Base-by-base conservation (phyloP, 768 basidiomycete species). In the Goffeauzyma gilvescens region DNA sequence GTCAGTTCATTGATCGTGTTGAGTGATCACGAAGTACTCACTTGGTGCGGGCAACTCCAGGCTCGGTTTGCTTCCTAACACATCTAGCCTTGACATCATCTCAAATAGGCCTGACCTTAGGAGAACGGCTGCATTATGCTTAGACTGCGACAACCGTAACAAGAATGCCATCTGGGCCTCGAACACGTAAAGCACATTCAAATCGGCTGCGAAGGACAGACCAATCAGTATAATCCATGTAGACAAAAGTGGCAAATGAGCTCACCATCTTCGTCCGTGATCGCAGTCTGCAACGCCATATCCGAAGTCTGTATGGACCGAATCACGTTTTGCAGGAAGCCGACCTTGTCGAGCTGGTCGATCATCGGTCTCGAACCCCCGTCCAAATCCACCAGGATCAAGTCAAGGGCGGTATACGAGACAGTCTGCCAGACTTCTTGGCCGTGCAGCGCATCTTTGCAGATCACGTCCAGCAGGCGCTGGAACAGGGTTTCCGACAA, bases 391-490 rank as follows among this genome's bases (percentile, higher is more conserved):
- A 28, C 27, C 2, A 48, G 20, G 12, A 48, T 24, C 12, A 31
- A 21, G 30, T 48, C 40, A n/a, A 48, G 27, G 20, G 43, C 20
- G 15, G 34, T 48, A 37, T 48, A 48, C 5, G 41, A 42, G 6
- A 48, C 46, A 4, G 41, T 42, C 23, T 48, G 34, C 46, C 46
- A 48, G 15, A 42, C 36, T 13, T 36, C 46, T 28, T 27, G 38
- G 14, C 46, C 46, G 18, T 37, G 36, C 33, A 48, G 22, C 2
- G 46, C 46, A 31, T 48, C 46, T 28, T 41, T 22, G 28, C 46
- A 42, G 13, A 48, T 17, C 5, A 38, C 41, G 17, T 26, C 21
- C 4, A 48, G 28, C 27, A 48, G 18, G 6, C 41, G 41, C 12
- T 48, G 37, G n/a, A 41, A 22, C 9, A 42, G 35, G n/a, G 41